These are phyloP conservation scores for Saururus chinensis DNA, from an alignment of 164 flowering plant species.

Conservation along the genomic window DNA sequence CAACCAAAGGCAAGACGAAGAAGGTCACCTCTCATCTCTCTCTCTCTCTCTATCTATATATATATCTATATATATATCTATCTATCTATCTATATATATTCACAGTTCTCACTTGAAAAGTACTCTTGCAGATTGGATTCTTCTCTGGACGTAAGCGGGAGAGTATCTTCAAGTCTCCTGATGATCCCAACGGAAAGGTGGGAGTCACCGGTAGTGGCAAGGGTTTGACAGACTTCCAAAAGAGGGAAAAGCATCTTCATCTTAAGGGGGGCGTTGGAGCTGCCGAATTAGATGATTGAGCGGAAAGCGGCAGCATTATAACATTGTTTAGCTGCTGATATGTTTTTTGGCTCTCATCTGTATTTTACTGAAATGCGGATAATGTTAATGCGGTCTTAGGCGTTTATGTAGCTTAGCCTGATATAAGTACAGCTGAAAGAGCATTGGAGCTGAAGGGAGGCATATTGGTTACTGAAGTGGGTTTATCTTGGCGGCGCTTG, in stretches of 20 bases:
- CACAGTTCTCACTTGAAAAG: background rate
- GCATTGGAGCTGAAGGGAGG: no score
- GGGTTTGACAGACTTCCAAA: constrained; percentile 93
- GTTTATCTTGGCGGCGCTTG: no score
- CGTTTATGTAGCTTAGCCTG: no score
- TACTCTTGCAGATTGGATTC: constrained; percentile 55
- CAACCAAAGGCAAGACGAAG: constrained; percentile 79
- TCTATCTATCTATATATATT: no score
- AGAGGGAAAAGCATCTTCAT: constrained; percentile 89
- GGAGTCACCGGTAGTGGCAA: constrained; percentile 98
- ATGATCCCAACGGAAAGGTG: constrained; percentile 91
- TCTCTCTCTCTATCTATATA: background rate
- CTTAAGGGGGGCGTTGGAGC: constrained; percentile 63
- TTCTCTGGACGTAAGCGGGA: constrained; percentile 92
- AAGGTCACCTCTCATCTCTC: constrained; percentile 46
- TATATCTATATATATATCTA: background rate
- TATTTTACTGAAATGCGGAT: no score
- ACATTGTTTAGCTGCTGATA: no score
- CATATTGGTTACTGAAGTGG: no score
- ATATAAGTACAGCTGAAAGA: no score
- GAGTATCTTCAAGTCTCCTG: constrained; percentile 99
- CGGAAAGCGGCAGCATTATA: background rate
- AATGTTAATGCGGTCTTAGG: no score
- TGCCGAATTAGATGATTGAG: constrained; percentile 47
- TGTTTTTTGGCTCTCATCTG: no score